Evolutionary conservation across 371 early-diverging fungal species (phyloP).

Genomic region (Mortierella sp.): DNA sequence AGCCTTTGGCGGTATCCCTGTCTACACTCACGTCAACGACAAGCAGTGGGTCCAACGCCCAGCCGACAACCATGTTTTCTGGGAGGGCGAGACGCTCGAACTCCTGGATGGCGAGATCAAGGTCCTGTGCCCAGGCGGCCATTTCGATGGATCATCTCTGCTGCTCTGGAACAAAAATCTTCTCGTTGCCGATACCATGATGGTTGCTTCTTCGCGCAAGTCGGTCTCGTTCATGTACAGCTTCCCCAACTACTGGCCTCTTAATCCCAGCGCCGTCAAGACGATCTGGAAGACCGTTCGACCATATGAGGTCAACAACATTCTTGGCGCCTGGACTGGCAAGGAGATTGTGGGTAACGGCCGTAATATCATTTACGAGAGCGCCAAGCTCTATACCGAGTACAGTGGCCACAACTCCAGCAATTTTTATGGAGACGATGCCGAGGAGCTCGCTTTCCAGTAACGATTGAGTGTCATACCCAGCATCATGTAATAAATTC

Average conservation of each 20-base stretch:
- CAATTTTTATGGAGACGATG: slow-evolving; percentile 21
- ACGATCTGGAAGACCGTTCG: slow-evolving; percentile 34
- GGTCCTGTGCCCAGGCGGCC: slow-evolving; percentile 42
- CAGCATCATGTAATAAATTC: background rate
- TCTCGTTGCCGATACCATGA: slow-evolving; percentile 47
- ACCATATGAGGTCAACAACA: slow-evolving; percentile 33
- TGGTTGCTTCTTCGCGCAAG: slow-evolving; percentile 43
- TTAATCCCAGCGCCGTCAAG: slow-evolving; percentile 27
- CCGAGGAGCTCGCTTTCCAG: slow-evolving; percentile 31
- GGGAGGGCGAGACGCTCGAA: slow-evolving; percentile 38
- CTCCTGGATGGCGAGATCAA: slow-evolving; percentile 43
- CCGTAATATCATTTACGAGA: slow-evolving; percentile 28
- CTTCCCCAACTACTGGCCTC: slow-evolving; percentile 48
- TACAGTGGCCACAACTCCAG: slow-evolving; percentile 33
- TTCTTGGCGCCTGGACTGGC: slow-evolving; percentile 38
- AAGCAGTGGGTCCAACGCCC: slow-evolving; percentile 47
- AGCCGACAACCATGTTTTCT: slow-evolving; percentile 33
- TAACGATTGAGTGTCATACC: too few relatives aligned
- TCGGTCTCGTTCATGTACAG: slow-evolving; percentile 53
- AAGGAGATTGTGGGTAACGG: slow-evolving; percentile 39
- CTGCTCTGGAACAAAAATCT: slow-evolving; percentile 46
- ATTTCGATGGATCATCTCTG: slow-evolving; percentile 42
- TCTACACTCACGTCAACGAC: slow-evolving; percentile 38
- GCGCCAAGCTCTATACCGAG: slow-evolving; percentile 24
- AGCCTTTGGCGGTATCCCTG: slow-evolving; percentile 40